Conservation (phyloP, 2,329 filamentous ascomycete genomes). For the Emydomyces testavorans region DNA sequence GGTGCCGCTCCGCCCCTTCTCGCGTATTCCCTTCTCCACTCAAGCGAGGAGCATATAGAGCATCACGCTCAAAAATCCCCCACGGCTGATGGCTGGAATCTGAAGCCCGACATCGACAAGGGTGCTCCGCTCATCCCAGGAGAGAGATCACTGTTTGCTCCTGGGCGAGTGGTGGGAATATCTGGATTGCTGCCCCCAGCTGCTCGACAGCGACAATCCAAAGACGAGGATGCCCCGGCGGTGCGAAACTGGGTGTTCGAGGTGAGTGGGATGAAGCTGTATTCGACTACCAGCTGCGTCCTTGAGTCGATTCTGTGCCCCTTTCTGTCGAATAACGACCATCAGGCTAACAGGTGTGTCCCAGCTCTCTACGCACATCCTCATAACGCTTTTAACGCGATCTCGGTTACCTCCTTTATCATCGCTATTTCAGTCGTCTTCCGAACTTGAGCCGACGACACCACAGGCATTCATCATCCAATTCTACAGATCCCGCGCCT, state of each 20-base stretch:
- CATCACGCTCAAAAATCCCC: not conserved
- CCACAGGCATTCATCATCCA: constrained; percentile 15
- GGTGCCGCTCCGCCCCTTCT: constrained; percentile 13
- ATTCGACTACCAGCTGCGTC: not conserved
- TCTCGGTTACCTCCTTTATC: not conserved
- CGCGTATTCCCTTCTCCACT: constrained; percentile 13
- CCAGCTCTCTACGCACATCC: constrained; percentile 11
- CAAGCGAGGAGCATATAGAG: not conserved
- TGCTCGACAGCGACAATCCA: not conserved
- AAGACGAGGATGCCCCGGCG: not conserved
- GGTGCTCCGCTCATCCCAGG: constrained; percentile 2
- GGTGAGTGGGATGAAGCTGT: not conserved
- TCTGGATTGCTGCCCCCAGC: constrained; percentile 8
- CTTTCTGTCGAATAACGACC: not conserved
- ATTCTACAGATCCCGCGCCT: constrained; percentile 11
- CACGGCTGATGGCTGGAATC: not conserved
- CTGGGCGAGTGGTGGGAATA: constrained; percentile 14
- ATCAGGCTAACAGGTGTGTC: not conserved
- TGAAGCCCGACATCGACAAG: constrained; percentile 8
- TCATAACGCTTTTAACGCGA: constrained; percentile 6
- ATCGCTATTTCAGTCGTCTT: not conserved
- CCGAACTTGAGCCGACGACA: not conserved
- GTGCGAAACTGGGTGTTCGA: constrained; percentile 7
- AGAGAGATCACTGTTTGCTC: constrained; percentile 10
- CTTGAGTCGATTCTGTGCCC: not conserved